phyloP scores from a whole-genome alignment of 1,284 basidiomycete genomes.

The Salmacisia buchloeana region DNA sequence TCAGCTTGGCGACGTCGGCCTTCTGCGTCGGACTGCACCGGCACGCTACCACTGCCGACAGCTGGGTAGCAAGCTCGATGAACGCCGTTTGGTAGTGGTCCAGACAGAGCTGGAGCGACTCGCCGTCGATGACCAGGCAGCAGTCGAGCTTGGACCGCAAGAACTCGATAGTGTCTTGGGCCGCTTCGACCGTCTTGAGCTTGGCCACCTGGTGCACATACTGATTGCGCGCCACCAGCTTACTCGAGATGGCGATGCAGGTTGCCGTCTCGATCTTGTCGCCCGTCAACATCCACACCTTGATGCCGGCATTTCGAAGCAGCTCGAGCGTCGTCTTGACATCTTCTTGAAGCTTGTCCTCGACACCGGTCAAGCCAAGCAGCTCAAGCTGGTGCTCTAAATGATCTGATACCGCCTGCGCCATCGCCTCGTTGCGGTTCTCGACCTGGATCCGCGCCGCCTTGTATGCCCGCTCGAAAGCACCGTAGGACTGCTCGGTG shows the following conservation, averaged over 20 bases:
- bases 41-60: slow-evolving; percentile 93
- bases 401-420: slow-evolving; percentile 65
- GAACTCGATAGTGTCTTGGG: slow-evolving; percentile 86
- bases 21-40: slow-evolving; percentile 98
- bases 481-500: slow-evolving; percentile 63
- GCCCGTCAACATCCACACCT: slow-evolving; percentile 99
- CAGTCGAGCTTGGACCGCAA: slow-evolving; percentile 90
- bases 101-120: slow-evolving; percentile 87
- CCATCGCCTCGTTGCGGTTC: slow-evolving; percentile 70
- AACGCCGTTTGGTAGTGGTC: slow-evolving; percentile 88
- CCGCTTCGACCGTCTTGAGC: slow-evolving; percentile 72
- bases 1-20: slow-evolving; percentile 89
- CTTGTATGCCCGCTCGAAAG: slow-evolving; percentile 72
- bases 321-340: slow-evolving; percentile 90
- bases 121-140: slow-evolving; percentile 97
- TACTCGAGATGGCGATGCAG: slow-evolving; percentile 95
- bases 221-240: slow-evolving; percentile 89
- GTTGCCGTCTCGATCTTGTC: slow-evolving; percentile 99
- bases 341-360: slow-evolving; percentile 96
- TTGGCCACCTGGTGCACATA: slow-evolving; percentile 97
- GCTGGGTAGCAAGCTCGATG: slow-evolving; percentile 87
- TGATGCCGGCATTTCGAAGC: slow-evolving; percentile 89
- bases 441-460: slow-evolving; percentile 67
- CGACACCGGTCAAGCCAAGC: slow-evolving; percentile 89
- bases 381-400: slow-evolving; percentile 87